A percentile compares a stretch with the other conserved stretches of the same genome.
Conservation (phyloP, 139 green algal species). For the Haematococcus lacustris region DNA sequence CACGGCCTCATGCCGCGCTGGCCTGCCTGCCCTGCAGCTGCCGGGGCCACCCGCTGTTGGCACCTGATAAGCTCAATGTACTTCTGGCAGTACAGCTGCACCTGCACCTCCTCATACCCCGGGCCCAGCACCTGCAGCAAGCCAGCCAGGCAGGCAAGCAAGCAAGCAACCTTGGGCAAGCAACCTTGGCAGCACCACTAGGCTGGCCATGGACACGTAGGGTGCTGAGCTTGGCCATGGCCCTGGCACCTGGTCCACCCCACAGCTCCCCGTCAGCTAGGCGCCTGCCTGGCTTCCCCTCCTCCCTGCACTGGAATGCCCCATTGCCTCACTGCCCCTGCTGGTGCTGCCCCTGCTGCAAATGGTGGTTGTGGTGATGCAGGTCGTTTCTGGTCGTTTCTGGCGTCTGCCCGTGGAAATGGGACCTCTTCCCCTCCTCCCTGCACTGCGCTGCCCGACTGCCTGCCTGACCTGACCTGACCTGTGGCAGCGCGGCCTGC, state of each 20-base stretch:
- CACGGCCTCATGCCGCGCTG: too few species aligned
- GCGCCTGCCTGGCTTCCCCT: not conserved
- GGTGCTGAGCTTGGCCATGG: too few species aligned
- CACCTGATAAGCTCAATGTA: constrained; percentile 3
- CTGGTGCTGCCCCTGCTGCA: too few species aligned
- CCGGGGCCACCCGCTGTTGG: too few species aligned
- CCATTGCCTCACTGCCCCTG: not conserved
- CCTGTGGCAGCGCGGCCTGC: not conserved
- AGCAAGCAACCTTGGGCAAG: not conserved
- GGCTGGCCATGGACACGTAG: not conserved
- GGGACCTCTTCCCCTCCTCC: too few species aligned
- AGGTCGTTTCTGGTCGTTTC: not conserved
- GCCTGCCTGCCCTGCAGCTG: too few species aligned
- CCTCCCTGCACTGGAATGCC: not conserved
- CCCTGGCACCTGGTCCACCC: not conserved
- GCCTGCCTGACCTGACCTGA: not conserved
- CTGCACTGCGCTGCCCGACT: too few species aligned
- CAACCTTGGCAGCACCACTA: not conserved
- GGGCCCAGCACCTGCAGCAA: not conserved
- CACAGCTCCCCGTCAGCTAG: not conserved
- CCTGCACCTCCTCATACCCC: not conserved
- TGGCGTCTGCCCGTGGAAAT: not conserved
- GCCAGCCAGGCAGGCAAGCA: not conserved
- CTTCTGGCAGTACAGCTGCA: constrained; percentile 2
- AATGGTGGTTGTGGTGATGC: not conserved